These are phyloP conservation scores for Orychophragmus violaceus DNA, from an alignment of 345 rosid species.

Conservation along the genomic window DNA sequence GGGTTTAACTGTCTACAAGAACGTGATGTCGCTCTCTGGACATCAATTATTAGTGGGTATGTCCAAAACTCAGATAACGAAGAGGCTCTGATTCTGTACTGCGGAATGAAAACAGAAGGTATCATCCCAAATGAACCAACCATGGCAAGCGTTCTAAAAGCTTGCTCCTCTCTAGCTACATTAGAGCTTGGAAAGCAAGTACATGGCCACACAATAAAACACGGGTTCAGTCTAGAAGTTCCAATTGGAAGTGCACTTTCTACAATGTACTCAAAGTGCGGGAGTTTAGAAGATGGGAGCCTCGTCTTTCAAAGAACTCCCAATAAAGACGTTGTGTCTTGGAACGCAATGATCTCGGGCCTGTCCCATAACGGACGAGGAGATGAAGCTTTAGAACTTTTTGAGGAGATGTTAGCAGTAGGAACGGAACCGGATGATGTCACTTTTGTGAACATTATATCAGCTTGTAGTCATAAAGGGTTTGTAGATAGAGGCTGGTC, in stretches of 20 bases:
- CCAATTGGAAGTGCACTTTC: constrained; percentile 51
- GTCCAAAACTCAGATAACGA: constrained; percentile 47
- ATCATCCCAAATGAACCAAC: constrained; percentile 61
- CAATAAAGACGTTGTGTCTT: constrained; percentile 41
- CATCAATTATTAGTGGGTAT: constrained; percentile 55
- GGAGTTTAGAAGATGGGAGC: constrained; percentile 41
- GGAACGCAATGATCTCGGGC: constrained; percentile 61
- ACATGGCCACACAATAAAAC: constrained; percentile 57
- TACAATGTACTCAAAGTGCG: constrained; percentile 53
- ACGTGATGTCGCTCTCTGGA: constrained; percentile 71
- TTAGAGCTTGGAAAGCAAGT: constrained; percentile 62
- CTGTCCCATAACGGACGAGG: constrained; percentile 46
- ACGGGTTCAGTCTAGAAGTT: constrained; percentile 36
- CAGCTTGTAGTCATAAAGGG: constrained; percentile 76
- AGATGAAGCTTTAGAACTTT: constrained; percentile 42
- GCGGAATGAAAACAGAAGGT: constrained; percentile 51
- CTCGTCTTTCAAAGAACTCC: constrained; percentile 50
- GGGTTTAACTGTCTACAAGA: constrained; percentile 45
- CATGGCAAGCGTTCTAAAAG: constrained; percentile 57
- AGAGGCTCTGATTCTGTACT: constrained; percentile 54
- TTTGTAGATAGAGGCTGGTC: constrained; percentile 55
- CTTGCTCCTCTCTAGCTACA: constrained; percentile 49
- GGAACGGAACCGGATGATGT: constrained; percentile 54
- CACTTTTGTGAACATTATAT: constrained; percentile 57
- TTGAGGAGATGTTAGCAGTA: constrained; percentile 50